Percentiles rank a stretch among this genome's conserved stretches.
These are phyloP conservation scores for Saraca asoca DNA, from an alignment of 331 rosid species.

Conservation along the genomic window DNA sequence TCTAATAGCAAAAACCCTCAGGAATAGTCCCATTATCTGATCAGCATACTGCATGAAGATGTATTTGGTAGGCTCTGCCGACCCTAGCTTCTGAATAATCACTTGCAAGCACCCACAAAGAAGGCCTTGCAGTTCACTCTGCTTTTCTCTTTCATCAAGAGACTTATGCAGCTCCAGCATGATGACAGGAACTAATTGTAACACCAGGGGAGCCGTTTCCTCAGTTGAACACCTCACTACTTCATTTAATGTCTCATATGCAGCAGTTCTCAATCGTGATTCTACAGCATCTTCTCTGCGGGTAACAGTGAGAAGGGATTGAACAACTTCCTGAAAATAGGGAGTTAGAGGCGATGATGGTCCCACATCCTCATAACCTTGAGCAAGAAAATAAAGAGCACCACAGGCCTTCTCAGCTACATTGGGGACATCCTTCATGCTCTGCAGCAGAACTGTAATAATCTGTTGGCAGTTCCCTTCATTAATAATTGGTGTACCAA, in stretches of 20 bases:
- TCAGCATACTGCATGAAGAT: conserved; percentile 75
- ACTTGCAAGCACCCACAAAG: conserved; percentile 92
- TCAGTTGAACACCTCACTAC: conserved; percentile 83
- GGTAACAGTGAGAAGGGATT: conserved; percentile 71
- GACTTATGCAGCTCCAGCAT: conserved; percentile 79
- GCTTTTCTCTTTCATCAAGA: conserved; percentile 78
- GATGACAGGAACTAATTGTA: conserved; percentile 67
- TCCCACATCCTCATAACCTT: conserved; percentile 79
- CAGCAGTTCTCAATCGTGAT: conserved; percentile 76
- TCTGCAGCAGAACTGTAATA: conserved; percentile 78
- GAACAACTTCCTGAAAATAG: conserved; percentile 75
- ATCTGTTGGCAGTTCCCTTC: conserved; percentile 78
- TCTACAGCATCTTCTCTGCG: conserved; percentile 84
- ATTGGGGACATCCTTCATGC: conserved; percentile 89
- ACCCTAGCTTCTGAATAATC: conserved; percentile 80
- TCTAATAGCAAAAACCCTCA: conserved; percentile 78
- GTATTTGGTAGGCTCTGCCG: conserved; percentile 69
- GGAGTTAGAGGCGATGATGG: conserved; percentile 66
- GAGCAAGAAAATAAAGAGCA: conserved; percentile 83
- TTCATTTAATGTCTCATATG: conserved; percentile 83
- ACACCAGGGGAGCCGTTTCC: conserved; percentile 73
- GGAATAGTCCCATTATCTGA: conserved; percentile 77
- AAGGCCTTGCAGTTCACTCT: conserved; percentile 72
- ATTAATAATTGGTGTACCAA: conserved; percentile 70
- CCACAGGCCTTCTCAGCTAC: conserved; percentile 95